A percentile compares a stretch with the other conserved stretches of the same genome.
phyloP scores from a whole-genome alignment of 78 protist genomes.

The Trichosphaerium sp. region DNA sequence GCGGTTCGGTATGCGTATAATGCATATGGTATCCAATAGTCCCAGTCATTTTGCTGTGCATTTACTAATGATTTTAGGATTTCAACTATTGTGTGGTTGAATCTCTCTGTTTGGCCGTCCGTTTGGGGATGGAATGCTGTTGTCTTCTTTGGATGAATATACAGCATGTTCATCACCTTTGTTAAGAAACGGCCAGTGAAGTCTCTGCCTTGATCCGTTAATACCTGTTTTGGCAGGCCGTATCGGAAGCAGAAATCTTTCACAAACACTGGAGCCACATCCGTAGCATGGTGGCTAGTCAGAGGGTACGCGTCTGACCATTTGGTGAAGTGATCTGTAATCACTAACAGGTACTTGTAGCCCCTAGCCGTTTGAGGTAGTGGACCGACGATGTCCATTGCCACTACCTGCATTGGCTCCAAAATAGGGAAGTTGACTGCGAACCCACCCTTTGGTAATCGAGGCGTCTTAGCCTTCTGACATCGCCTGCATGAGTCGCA shows the following conservation, averaged over 20 bases:
- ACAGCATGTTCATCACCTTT: background rate
- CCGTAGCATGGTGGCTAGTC: background rate
- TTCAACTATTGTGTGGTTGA: too few relatives aligned
- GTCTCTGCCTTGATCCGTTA: background rate
- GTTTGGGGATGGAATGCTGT: background rate
- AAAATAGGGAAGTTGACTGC: background rate
- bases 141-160: background rate
- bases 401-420: background rate
- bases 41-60: too few relatives aligned
- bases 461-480: background rate
- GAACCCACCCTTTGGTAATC: background rate
- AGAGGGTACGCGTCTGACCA: background rate
- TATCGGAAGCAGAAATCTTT: background rate
- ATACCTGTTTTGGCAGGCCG: background rate
- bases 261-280: background rate
- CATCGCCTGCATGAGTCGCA: background rate
- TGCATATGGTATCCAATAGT: too few relatives aligned
- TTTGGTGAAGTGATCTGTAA: background rate
- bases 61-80: too few relatives aligned
- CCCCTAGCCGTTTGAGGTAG: background rate
- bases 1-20: too few relatives aligned
- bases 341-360: background rate
- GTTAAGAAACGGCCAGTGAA: background rate
- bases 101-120: too few relatives aligned
- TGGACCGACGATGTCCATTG: background rate